A percentile compares a stretch with the other conserved stretches of the same genome.
phyloP scores from a whole-genome alignment of 768 basidiomycete species.

The Panaeolus cyanescens region DNA sequence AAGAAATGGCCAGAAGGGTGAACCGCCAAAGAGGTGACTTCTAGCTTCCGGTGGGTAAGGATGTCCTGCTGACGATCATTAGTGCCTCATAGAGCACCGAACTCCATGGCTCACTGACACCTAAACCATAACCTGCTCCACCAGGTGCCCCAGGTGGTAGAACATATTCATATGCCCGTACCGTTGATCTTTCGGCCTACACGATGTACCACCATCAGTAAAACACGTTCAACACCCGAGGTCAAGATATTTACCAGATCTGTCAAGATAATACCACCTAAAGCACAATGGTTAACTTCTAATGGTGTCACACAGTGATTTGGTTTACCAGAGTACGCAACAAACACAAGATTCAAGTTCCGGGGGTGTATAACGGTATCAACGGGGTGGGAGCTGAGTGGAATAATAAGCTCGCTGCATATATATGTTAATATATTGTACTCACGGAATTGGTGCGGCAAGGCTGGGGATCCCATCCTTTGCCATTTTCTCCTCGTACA shows the following conservation, averaged over 20 bases:
- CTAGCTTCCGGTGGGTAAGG: conserved; percentile 67
- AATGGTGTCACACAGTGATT: background rate
- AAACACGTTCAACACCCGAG: background rate
- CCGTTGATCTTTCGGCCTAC: conserved; percentile 50
- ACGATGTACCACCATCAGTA: background rate
- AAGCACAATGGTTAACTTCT: background rate
- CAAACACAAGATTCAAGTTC: conserved; percentile 69
- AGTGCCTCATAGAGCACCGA: background rate
- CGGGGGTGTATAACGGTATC: conserved; percentile 72
- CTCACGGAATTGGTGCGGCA: conserved; percentile 18
- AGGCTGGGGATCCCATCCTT: conserved; percentile 40
- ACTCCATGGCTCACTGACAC: conserved; percentile 37
- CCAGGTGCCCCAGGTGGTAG: conserved; percentile 84
- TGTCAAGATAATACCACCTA: conserved; percentile 62
- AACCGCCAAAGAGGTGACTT: conserved; percentile 71
- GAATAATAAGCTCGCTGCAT: background rate
- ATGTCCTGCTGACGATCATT: conserved; percentile 46
- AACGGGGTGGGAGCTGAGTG: conserved; percentile 35
- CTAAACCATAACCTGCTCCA: conserved; percentile 60
- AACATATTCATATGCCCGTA: conserved; percentile 68
- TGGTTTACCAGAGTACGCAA: conserved; percentile 70
- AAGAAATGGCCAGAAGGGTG: conserved; percentile 80
- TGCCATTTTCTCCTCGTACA: conserved; percentile 61
- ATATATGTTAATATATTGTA: background rate
- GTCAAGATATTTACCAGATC: conserved; percentile 48